Conservation (phyloP, 2,329 filamentous ascomycete genomes). For the Calonectria multiphialidica region DNA sequence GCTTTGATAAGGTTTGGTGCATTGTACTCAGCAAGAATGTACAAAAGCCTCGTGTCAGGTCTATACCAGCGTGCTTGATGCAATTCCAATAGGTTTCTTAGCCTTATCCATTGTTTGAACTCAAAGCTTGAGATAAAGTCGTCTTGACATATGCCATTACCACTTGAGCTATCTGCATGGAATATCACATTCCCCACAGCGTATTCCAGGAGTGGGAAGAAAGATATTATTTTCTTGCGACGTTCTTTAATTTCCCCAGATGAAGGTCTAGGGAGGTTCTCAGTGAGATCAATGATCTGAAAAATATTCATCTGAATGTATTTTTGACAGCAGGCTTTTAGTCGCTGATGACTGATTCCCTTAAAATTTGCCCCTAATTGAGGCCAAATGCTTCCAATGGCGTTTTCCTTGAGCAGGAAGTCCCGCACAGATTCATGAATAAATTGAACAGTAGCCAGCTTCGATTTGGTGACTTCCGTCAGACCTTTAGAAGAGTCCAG, state of each 20-base stretch:
- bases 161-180: not conserved
- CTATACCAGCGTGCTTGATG: not conserved
- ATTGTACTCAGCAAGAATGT: not conserved
- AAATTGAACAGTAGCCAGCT: not conserved
- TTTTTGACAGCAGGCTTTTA: not conserved
- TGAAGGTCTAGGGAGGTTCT: not conserved
- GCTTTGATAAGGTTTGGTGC: not conserved
- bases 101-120: not conserved
- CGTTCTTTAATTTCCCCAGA: not conserved
- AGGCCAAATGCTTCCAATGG: not conserved
- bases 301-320: too few relatives aligned
- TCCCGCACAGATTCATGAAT: not conserved
- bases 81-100: not conserved
- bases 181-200: not conserved
- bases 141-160: not conserved
- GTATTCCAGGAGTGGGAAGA: not conserved
- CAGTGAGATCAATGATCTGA: too few relatives aligned
- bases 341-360: not conserved
- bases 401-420: not conserved
- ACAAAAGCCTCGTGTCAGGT: not conserved
- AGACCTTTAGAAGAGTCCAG: not conserved
- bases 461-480: not conserved
- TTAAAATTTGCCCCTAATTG: not conserved
- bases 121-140: not conserved
- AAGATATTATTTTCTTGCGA: not conserved